Evolutionary conservation across 768 basidiomycete species (phyloP).

Genomic region (Leccinum subgranulosum): DNA sequence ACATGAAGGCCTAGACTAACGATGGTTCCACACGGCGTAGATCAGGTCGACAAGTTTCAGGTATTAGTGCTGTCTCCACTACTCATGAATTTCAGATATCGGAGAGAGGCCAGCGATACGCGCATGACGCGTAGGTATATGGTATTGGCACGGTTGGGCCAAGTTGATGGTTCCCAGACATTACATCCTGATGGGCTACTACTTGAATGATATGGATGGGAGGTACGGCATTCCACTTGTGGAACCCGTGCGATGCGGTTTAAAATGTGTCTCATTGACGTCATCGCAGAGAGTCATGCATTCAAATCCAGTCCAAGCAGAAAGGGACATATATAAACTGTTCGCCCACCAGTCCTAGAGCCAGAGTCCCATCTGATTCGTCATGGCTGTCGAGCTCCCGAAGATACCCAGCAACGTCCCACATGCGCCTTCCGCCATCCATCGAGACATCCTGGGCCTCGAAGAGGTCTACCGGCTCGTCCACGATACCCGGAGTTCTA

Average conservation of each 20-base stretch:
- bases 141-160: no score
- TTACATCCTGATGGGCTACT: no score
- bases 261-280: not conserved
- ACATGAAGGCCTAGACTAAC: not conserved
- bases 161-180: no score
- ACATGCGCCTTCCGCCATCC: not conserved
- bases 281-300: not conserved
- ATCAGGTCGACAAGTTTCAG: conserved; percentile 76
- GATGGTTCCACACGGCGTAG: conserved; percentile 34
- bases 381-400: not conserved
- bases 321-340: not conserved
- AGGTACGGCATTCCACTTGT: not conserved
- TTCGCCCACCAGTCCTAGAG: not conserved
- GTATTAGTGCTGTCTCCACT: conserved; percentile 46
- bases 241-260: not conserved
- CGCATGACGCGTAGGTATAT: no score
- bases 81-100: conserved; percentile 49
- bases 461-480: not conserved
- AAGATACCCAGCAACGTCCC: not conserved
- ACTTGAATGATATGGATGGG: no score
- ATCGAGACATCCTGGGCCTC: not conserved
- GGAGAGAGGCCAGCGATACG: conserved; percentile 46
- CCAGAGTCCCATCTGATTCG: not conserved
- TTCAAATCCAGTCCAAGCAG: not conserved
- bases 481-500: not conserved